Evolutionary conservation across 163 green algal species (phyloP), one percentile per base, ranked within the genome.

Genomic region (Coccomyxa subellipsoidea): DNA sequence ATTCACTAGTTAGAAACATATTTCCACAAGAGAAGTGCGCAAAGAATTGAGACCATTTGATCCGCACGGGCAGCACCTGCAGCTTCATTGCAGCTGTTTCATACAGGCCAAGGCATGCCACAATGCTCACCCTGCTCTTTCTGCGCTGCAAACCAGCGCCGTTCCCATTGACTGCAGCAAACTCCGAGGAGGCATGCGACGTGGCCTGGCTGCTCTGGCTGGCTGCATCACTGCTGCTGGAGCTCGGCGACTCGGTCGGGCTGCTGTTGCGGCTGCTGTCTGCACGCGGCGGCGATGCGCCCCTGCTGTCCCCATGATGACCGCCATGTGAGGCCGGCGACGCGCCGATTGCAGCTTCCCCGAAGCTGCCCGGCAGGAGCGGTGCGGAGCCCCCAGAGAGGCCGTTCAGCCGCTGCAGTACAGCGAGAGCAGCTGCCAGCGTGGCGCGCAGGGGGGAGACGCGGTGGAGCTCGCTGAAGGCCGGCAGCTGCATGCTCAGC

Each of bases 401-500:
- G 18, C 75, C 75, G 18, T 38, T 37, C 2, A 38, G 38, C 9
- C 76, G 76, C 47, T 72, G 76, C 40, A 81, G 40, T 10, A 81
- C 38, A 8, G n/a, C 76, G 7, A 81, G 27, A 7, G 72, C 9
- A 7, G 40, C 39, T n/a, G 76, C 76, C 29, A 81, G 40, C 10
- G 76, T 34, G 40, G n/a, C 31, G 29, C 76, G 29, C 29, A 72
- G 7, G 2, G 76, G 76, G 38, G 76, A 31, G 1, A 29, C 9
- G 29, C 25, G 12, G 29, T 47, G 38, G 7, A 81, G 76, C 39
- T 72, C 23, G 27, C 15, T 39, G 29, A 81, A 53, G 29, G 9
- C 71, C 8, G n/a, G n/a, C 71, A 77, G 71, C 23, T 77, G 71
- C 71, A 77, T 34, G 21, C 47, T 59, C 47, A 59, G 47, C 47